A percentile compares a stretch with the other conserved stretches of the same genome.
These are phyloP conservation scores for Microdochium nivale DNA, from an alignment of 2,329 filamentous ascomycete species.

Conservation along the genomic window DNA sequence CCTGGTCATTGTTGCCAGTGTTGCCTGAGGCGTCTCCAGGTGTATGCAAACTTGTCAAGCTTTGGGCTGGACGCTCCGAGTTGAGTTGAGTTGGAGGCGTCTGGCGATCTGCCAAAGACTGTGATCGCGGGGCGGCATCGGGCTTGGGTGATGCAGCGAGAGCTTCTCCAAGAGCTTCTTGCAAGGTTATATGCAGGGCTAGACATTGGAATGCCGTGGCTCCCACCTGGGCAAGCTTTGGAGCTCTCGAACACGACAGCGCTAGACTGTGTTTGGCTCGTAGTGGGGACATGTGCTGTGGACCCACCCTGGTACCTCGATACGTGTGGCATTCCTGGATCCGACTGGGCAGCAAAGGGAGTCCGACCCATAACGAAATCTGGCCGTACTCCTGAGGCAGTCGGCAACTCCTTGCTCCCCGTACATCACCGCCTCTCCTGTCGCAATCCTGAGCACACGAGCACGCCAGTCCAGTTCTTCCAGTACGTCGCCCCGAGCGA, in stretches of 20 bases:
- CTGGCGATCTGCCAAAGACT: too few relatives aligned
- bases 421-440: slow-evolving; percentile 1
- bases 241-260: background rate
- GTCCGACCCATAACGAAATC: slow-evolving; percentile 16
- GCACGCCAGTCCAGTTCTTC: background rate
- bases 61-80: too few relatives aligned
- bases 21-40: too few relatives aligned
- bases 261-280: background rate
- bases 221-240: too few relatives aligned
- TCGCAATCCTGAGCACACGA: background rate
- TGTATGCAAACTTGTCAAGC: too few relatives aligned
- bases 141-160: too few relatives aligned
- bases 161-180: too few relatives aligned
- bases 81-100: too few relatives aligned
- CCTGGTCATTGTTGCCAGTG: slow-evolving; percentile 35
- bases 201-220: too few relatives aligned
- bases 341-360: background rate
- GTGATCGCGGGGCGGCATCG: too few relatives aligned
- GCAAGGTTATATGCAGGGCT: too few relatives aligned
- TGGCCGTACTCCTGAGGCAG: slow-evolving; percentile 23
- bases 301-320: background rate
- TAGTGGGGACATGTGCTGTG: background rate
- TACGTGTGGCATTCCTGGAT: background rate
- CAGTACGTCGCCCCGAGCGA: background rate
- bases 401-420: slow-evolving; percentile 4